A percentile compares a stretch with the other conserved stretches of the same genome.
Conservation (phyloP, 257 asterid species). For the Petrea volubilis region DNA sequence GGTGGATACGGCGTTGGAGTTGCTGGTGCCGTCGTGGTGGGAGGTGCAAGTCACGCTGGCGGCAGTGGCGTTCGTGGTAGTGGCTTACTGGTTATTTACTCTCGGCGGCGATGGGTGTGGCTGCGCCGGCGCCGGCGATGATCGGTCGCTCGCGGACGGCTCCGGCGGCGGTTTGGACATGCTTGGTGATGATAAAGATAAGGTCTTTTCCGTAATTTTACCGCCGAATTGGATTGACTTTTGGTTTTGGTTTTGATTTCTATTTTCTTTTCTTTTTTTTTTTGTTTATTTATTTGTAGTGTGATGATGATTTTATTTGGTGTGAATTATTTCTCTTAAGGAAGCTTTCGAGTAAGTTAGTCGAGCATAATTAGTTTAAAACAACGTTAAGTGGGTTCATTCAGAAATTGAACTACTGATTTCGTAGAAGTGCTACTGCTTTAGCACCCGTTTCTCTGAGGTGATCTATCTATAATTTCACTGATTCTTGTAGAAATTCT, state of each 20-base stretch:
- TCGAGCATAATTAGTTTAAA: conserved; percentile 9
- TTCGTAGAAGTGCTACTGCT: conserved; percentile 20
- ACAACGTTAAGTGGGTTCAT: conserved; percentile 3
- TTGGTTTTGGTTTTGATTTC: conserved; percentile 9
- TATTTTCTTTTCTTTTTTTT: too few species aligned
- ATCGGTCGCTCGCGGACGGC: conserved; percentile 42
- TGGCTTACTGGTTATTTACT: conserved; percentile 66
- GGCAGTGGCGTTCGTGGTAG: conserved; percentile 64
- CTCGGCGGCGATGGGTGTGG: conserved; percentile 48
- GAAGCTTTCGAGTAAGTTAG: conserved; percentile 11
- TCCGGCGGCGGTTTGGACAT: conserved; percentile 29
- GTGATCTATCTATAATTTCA: neutral
- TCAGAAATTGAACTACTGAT: neutral
- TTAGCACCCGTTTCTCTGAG: neutral
- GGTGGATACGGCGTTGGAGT: conserved; percentile 52
- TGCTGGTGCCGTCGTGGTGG: conserved; percentile 86
- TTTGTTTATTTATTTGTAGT: conserved; percentile 16
- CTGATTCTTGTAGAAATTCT: neutral
- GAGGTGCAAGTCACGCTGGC: conserved; percentile 78
- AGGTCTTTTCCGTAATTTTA: conserved; percentile 37
- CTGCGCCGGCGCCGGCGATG: conserved; percentile 38
- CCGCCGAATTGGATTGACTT: conserved; percentile 17
- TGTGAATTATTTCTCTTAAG: conserved; percentile 4
- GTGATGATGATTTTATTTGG: conserved; percentile 20
- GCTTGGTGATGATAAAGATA: conserved; percentile 52